phyloP scores from a whole-genome alignment of 2,329 filamentous ascomycete genomes.

The Lasiodiplodia sp. region DNA sequence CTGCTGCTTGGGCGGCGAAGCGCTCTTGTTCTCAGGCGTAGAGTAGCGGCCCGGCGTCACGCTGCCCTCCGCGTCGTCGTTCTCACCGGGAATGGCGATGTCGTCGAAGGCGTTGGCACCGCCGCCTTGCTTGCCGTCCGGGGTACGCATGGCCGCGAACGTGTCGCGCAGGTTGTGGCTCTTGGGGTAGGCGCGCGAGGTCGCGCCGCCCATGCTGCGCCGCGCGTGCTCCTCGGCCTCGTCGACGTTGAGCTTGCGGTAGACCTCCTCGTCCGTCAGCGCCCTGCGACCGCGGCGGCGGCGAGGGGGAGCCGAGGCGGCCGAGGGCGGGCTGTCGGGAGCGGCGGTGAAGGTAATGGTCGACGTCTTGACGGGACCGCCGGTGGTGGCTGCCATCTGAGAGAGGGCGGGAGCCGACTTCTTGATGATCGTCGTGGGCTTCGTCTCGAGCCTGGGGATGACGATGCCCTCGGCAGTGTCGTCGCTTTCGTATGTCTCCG shows the following conservation, averaged over 20 bases:
- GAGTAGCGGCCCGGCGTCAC: neutral
- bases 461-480: neutral
- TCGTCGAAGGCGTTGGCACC: neutral
- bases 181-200: neutral
- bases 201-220: neutral
- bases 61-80: no score
- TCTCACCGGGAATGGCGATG: no score
- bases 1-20: neutral
- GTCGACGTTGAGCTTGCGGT: neutral
- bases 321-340: slow-evolving; percentile 8
- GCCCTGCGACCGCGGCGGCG: neutral
- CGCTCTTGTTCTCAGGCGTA: neutral
- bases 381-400: slow-evolving; percentile 10
- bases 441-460: slow-evolving; percentile 16
- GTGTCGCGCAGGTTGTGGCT: slow-evolving; percentile 2
- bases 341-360: neutral
- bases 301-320: neutral
- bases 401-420: neutral
- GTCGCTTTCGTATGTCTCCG: neutral
- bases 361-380: neutral
- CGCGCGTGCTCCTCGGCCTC: neutral
- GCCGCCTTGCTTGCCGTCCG: neutral
- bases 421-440: slow-evolving; percentile 27
- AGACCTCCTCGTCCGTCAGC: neutral
- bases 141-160: neutral